Base-by-base conservation (phyloP, 2,329 filamentous ascomycete genomes). In the Calonectria fujianensis region DNA sequence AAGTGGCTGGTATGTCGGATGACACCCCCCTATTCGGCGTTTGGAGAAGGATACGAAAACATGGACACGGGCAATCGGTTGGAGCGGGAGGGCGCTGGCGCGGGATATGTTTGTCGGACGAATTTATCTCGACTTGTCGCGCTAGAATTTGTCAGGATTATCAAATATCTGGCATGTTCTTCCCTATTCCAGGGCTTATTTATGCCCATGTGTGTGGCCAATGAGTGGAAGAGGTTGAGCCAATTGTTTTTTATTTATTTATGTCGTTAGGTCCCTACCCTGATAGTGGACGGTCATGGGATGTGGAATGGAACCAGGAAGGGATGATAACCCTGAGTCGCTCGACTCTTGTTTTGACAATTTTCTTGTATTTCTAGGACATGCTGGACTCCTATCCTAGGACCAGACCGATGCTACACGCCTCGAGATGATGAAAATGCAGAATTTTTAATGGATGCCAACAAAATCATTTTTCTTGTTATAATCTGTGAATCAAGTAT, bases 291-390 rank as follows among this genome's bases (percentile, higher is more conserved):
- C 51, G 63, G 69, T 51, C 64, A 72, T 54, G 69, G 67, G 66
- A 74, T 64, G 50, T 57, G 41, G 57, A 51, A 64, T 54, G 48
- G 48, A 70, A 61, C 48, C 24, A 67, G 71, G 65, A 70, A 76
- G 65, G 59, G 72, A 59, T 50, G 69, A 68, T 35, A 37, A 61
- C 52, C 50, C 54, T 50, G 48, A 59, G 68, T 41, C 73, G 57
- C 37, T 35, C 9, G 32, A 52, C 24, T 52, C 45, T 57, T 64
- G 35, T 69, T 66, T 50, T 74, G 75, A 70, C 69, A 74, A 48
- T 68, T 76, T 74, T 76, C 54, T 75, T 81, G 78, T 81, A 81
- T 75, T 80, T 80, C 70, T 80, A 81, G 74, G 57, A 76, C 73
- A 75, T 70, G 45, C 45, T 67, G 59, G 32, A 48, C 68, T 61